Evolutionary conservation across 441 rosid genomes (phyloP), one percentile per base, ranked within the genome.

Genomic region (Heliophila coronopifolia): DNA sequence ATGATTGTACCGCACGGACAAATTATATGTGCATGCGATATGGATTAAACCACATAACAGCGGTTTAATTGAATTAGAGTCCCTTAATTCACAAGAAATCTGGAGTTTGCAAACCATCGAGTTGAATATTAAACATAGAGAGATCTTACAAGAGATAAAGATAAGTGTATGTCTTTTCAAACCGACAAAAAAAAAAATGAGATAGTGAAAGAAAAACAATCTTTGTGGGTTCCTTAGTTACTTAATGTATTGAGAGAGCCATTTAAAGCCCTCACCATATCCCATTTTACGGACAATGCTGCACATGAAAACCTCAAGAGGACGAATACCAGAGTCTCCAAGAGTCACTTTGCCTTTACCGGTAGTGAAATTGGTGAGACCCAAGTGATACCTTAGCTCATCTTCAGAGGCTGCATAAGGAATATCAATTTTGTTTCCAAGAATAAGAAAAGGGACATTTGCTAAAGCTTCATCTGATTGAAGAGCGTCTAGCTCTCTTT

Each of bases 361-460:
- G 0, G 85, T 83, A 44, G 88, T 86, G 78, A 84, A 86, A 76
- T 73, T 81, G 50, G 88, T 50, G 46, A 86, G 79, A 23, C 91
- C 88, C 10, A 80, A 76, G 68, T 77, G 75, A 68, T 40, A 79
- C 26, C 92, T 73, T 41, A 86, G 50, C 68, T 81, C 96, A 23
- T 86, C 96, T 67, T 86, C 94, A 1, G 94, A 84, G 12, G 86
- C 94, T 12, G 87, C 95, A 23, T 78, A 83, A 6, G 93, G 80
- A 34, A 86, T 75, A 59, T 81, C 95, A n/a, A 86, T 86, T 75
- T 86, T 86, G 86, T 83, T 86, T 39, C 88, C 92, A 28, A 80
- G 66, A 47, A 82, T 46, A 25, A 81, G 87, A 58, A 81, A 81
- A 0, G 93, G 91, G 25, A 84, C 91, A 42, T 62, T 72, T 14